A percentile compares a stretch with the other conserved stretches of the same genome.
These are phyloP conservation scores for Monosporascus sp. DNA, from an alignment of 2,329 filamentous ascomycete genomes.

Conservation along the genomic window DNA sequence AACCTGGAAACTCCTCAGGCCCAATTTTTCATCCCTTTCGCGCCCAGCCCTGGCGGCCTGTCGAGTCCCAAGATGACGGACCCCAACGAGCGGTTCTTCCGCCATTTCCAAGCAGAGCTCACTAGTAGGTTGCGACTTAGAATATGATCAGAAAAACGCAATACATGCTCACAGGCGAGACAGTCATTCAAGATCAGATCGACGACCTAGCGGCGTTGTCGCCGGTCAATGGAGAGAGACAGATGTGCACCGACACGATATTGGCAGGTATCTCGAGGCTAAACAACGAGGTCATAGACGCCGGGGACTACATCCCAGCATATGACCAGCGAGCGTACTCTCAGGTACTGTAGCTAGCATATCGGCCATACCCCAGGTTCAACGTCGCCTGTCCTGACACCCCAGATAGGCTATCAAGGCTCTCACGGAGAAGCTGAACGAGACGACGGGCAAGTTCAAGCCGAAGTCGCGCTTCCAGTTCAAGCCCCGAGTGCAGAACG, in stretches of 20 bases:
- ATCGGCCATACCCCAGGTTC: neutral
- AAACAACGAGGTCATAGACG: constrained; percentile 80
- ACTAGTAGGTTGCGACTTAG: constrained; percentile 46
- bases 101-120: constrained; percentile 73
- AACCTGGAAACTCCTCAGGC: constrained; percentile 10
- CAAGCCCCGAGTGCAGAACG: constrained; percentile 55
- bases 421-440: constrained; percentile 71
- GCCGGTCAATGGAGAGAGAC: constrained; percentile 64
- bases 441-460: constrained; percentile 59
- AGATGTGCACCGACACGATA: constrained; percentile 75
- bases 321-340: constrained; percentile 87
- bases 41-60: constrained; percentile 14
- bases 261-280: constrained; percentile 74
- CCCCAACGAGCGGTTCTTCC: constrained; percentile 76
- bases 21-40: constrained; percentile 20
- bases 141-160: neutral
- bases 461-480: constrained; percentile 83
- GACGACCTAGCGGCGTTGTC: constrained; percentile 58
- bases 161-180: neutral
- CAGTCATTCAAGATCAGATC: constrained; percentile 75
- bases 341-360: constrained; percentile 45
- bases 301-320: constrained; percentile 72
- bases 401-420: constrained; percentile 64
- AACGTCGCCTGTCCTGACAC: neutral
- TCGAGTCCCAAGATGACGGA: constrained; percentile 32